Conservation (phyloP, 495 filamentous ascomycete genomes). For the Daldinia childiae region DNA sequence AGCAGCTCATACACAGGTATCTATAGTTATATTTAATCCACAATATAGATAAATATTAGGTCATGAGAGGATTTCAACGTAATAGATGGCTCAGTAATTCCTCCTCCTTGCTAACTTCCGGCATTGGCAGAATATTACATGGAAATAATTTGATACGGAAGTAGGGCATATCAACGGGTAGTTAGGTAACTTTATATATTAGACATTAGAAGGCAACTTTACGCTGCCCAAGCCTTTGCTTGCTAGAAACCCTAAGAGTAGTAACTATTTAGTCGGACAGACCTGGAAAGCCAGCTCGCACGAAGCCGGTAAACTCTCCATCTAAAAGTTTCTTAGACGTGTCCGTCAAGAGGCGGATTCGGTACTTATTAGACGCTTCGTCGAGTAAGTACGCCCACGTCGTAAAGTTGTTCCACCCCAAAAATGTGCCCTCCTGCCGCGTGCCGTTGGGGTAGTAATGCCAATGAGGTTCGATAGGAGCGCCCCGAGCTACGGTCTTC, state of each 20-base stretch:
- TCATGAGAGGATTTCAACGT: too few relatives aligned
- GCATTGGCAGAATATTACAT: too few relatives aligned
- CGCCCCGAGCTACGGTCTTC: slow-evolving; percentile 25
- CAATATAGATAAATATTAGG: too few relatives aligned
- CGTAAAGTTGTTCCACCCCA: slow-evolving; percentile 36
- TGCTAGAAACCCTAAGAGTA: background rate
- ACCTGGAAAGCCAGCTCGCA: slow-evolving; percentile 29
- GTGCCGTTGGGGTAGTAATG: slow-evolving; percentile 40
- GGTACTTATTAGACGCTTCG: slow-evolving; percentile 11
- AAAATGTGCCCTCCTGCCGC: slow-evolving; percentile 31
- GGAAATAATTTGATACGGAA: too few relatives aligned
- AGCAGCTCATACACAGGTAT: too few relatives aligned
- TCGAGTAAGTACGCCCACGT: slow-evolving; percentile 38
- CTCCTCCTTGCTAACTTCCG: too few relatives aligned
- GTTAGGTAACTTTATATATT: background rate
- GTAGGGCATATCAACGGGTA: too few relatives aligned
- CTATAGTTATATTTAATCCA: too few relatives aligned
- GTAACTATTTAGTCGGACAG: slow-evolving; percentile 13
- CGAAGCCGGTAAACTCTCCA: slow-evolving; percentile 35
- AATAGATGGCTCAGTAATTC: too few relatives aligned
- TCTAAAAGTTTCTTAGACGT: slow-evolving; percentile 4
- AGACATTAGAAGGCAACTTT: background rate
- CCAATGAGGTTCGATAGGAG: slow-evolving; percentile 39
- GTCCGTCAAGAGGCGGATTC: slow-evolving; percentile 31
- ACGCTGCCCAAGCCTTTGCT: background rate